Percentiles rank a stretch among this genome's conserved stretches.
Evolutionary conservation across 805 yeast species (phyloP).

Genomic region (Schwanniomyces yamadae): DNA sequence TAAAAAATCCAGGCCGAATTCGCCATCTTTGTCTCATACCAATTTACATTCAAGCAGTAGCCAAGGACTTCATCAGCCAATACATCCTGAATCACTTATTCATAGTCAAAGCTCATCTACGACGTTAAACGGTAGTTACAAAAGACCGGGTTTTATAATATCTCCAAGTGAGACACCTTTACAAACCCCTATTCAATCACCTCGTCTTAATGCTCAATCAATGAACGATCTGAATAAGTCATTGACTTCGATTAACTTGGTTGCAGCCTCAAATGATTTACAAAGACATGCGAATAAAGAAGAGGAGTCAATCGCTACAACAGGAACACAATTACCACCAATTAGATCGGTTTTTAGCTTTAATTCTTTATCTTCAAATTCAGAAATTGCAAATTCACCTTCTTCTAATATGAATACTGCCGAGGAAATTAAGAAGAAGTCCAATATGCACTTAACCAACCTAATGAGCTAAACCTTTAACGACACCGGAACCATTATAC

Average conservation of each 20-base stretch:
- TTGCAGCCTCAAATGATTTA: conserved; percentile 24
- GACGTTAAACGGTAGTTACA: conserved; percentile 19
- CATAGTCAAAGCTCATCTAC: conserved; percentile 29
- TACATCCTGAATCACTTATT: conserved; percentile 9
- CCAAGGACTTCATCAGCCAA: conserved; percentile 5
- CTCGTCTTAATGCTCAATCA: conserved; percentile 36
- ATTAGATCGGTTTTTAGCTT: conserved; percentile 39
- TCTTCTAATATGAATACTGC: too few species aligned
- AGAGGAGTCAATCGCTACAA: conserved; percentile 34
- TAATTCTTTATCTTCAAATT: not conserved
- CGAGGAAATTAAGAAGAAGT: not conserved
- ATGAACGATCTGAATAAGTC: conserved; percentile 3
- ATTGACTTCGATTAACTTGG: conserved; percentile 20
- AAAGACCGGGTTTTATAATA: conserved; percentile 24
- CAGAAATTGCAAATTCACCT: not conserved
- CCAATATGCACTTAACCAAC: not conserved
- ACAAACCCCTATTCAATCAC: conserved; percentile 50
- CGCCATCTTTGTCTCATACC: conserved; percentile 34
- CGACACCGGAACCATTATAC: too few species aligned
- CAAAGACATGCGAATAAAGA: conserved; percentile 18
- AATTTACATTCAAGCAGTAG: conserved; percentile 20
- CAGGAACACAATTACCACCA: conserved; percentile 43
- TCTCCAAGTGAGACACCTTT: conserved; percentile 48
- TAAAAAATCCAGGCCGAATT: conserved; percentile 51
- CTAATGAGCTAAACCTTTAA: not conserved